Evolutionary conservation across 768 basidiomycete genomes (phyloP), one percentile per base, ranked within the genome.

Genomic region (Trichaptum fuscoviolaceum): DNA sequence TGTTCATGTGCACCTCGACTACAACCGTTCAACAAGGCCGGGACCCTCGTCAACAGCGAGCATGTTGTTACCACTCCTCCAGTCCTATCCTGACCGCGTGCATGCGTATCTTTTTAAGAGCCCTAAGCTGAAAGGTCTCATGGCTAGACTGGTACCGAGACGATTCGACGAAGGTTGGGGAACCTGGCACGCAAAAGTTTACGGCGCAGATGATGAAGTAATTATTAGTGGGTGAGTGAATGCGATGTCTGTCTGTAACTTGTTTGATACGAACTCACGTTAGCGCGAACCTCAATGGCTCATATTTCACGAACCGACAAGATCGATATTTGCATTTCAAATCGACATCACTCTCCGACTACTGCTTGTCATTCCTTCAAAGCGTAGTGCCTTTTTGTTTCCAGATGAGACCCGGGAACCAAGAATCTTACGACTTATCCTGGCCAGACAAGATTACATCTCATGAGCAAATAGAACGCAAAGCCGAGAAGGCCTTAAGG

Each of bases 91-190:
- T 0, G 77, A 85, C 20, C 84, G 91, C 59, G 87, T 94, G 9
- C 87, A 87, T 67, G 80, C 96, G 9, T 87, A 87, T 42, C 82
- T 99, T 69, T 99, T 95, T 71, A 86, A 93, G 61, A 95, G 93
- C 72, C 96, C 97, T 0, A 91, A 87, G 63, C 82, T 98, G 30
- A 83, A 87, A 20, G 91, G 92, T 0, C 66, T 92, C 27, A 81
- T 92, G 75, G 85, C 91, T 34, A 84, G 82, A 65, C 67, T 96
- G 30, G 88, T 98, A 7, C 97, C 97, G 7, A 89, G 92, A 25
- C 83, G 97, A 64, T 97, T 94, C 77, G 96, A 99, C 71, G 97
- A 99, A 78, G 97, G 96, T 1, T 99, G 95, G 92, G 96, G 96
- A 0, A 94, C 96, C 1, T 98, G 96, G 96, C 97, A 99, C 75